A percentile compares a stretch with the other conserved stretches of the same genome.
Evolutionary conservation across 495 filamentous ascomycete genomes (phyloP).

Genomic region (Aspergillus ostianus): DNA sequence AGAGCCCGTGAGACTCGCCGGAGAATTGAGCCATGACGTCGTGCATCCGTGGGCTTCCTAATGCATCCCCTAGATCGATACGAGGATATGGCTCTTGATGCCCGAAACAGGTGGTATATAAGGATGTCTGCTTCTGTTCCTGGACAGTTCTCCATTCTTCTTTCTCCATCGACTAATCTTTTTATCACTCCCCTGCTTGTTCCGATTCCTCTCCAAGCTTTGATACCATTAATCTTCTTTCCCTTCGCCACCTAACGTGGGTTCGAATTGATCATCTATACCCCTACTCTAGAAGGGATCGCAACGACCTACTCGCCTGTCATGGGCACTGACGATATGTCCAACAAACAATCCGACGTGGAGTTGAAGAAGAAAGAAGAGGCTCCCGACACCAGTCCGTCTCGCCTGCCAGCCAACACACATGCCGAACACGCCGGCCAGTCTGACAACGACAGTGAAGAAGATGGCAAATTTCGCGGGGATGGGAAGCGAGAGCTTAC

Average conservation of each 20-base stretch:
- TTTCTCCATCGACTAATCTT: background rate
- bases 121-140: background rate
- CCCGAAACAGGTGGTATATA: slow-evolving; percentile 2
- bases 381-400: slow-evolving; percentile 10
- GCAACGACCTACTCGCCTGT: background rate
- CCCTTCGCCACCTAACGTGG: background rate
- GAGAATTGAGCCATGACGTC: slow-evolving; percentile 11
- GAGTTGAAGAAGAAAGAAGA: slow-evolving; percentile 7
- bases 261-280: background rate
- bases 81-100: background rate
- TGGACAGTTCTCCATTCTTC: background rate
- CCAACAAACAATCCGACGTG: background rate
- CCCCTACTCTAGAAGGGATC: background rate
- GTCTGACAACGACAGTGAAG: slow-evolving; percentile 20
- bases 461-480: slow-evolving; percentile 7
- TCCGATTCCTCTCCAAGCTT: background rate
- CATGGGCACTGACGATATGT: slow-evolving; percentile 8
- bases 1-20: background rate
- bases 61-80: slow-evolving; percentile 2
- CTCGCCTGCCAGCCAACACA: slow-evolving; percentile 10
- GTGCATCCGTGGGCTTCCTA: slow-evolving; percentile 6
- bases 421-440: slow-evolving; percentile 25
- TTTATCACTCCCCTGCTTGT: background rate
- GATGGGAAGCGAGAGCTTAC: slow-evolving; percentile 57
- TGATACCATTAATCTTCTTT: background rate